Evolutionary conservation across 306 rosid species (phyloP).

Genomic region (Pachyrhizus erosus): DNA sequence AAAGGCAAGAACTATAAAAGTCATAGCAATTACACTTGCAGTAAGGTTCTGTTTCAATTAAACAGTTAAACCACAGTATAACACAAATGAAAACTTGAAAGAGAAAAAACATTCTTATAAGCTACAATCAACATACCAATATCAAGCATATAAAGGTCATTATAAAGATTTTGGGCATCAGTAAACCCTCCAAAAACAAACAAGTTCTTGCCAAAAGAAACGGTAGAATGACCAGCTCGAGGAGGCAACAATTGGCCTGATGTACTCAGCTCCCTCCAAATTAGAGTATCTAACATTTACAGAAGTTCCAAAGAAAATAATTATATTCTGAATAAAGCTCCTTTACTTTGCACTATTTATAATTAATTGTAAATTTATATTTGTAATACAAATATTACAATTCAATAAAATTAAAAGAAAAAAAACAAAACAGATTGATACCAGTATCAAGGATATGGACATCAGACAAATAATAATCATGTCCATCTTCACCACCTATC

Average conservation of each 20-base stretch:
- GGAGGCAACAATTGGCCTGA: conserved; percentile 84
- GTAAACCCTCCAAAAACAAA: conserved; percentile 98
- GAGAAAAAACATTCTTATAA: background rate
- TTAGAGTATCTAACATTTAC: conserved; percentile 72
- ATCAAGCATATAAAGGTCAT: conserved; percentile 86
- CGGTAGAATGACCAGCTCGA: conserved; percentile 96
- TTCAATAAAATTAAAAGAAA: background rate
- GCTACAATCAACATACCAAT: conserved; percentile 68
- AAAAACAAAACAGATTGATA: conserved; percentile 39
- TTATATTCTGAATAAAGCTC: conserved; percentile 23
- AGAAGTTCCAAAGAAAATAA: conserved; percentile 45
- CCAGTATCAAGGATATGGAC: conserved; percentile 98
- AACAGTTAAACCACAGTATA: conserved; percentile 26
- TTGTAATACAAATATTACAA: background rate
- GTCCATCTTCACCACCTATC: conserved; percentile 91
- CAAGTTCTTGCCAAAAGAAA: conserved; percentile 84
- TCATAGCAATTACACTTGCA: conserved; percentile 27
- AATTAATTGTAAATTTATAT: background rate
- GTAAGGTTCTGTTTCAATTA: conserved; percentile 21
- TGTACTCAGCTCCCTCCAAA: conserved; percentile 89
- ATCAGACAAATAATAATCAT: conserved; percentile 88
- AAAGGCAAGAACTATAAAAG: background rate
- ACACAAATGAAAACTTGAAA: background rate
- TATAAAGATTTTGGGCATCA: conserved; percentile 89
- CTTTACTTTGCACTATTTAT: background rate